phyloP scores from a whole-genome alignment of 139 green algal genomes.

The Pseudopediastrum boryanum region DNA sequence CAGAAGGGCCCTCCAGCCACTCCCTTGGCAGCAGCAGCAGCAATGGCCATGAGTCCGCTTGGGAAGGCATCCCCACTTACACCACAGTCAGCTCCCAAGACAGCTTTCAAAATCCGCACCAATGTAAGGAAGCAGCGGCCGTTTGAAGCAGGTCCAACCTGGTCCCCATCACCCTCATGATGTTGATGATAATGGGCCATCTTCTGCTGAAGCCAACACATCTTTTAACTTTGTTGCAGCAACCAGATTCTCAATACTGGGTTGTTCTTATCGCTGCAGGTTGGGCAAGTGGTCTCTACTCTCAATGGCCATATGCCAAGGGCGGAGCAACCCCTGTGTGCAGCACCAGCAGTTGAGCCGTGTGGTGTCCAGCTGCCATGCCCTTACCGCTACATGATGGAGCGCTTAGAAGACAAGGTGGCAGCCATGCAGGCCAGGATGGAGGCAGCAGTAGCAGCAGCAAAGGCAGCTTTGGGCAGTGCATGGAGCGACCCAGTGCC shows the following conservation, averaged over 20 bases:
- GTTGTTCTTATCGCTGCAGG: background rate
- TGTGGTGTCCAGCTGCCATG: slow-evolving; percentile 25
- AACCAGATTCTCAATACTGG: background rate
- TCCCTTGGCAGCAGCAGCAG: slow-evolving; percentile 8
- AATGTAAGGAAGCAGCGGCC: slow-evolving; percentile 24
- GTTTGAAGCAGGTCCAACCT: background rate
- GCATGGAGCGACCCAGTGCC: slow-evolving; percentile 3
- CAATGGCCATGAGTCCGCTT: background rate
- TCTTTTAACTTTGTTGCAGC: background rate
- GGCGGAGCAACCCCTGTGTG: slow-evolving; percentile 2
- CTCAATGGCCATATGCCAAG: slow-evolving; percentile 24
- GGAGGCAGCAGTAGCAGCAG: slow-evolving; percentile 29
- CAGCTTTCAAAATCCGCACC: slow-evolving; percentile 37
- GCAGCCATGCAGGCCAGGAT: slow-evolving; percentile 62
- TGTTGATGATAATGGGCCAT: background rate
- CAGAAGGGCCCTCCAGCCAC: slow-evolving; percentile 14
- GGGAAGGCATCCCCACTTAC: slow-evolving; percentile 21
- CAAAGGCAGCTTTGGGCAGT: slow-evolving; percentile 29
- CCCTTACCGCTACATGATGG: slow-evolving; percentile 48
- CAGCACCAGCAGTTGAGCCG: slow-evolving; percentile 9
- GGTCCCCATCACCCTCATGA: background rate
- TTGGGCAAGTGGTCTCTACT: slow-evolving; percentile 21
- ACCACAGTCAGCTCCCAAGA: slow-evolving; percentile 22
- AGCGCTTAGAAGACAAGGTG: slow-evolving; percentile 65
- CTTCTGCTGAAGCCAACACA: background rate